A percentile compares a stretch with the other conserved stretches of the same genome.
These are phyloP conservation scores for Saksenaea vasiformis DNA, from an alignment of 371 early-diverging fungal species.

Conservation along the genomic window DNA sequence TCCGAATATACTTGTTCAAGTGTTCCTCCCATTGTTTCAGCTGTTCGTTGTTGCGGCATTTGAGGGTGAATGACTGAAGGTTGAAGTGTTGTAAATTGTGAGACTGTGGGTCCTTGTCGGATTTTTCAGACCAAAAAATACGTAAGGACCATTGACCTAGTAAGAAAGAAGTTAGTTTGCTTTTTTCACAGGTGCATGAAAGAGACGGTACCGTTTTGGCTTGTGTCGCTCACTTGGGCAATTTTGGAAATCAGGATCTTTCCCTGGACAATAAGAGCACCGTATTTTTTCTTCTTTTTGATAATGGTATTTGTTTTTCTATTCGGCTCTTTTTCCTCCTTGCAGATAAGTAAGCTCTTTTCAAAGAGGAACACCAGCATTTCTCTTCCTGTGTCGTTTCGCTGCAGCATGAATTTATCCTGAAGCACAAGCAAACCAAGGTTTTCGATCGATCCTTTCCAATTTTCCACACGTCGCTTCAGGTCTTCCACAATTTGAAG, in stretches of 20 bases:
- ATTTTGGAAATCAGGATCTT: conserved; percentile 79
- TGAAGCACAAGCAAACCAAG: conserved; percentile 85
- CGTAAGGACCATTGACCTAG: conserved; percentile 29
- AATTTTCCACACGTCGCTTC: conserved; percentile 63
- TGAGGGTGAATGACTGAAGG: conserved; percentile 83
- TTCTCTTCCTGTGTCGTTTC: conserved; percentile 76
- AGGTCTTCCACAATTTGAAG: conserved; percentile 71
- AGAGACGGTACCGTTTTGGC: conserved; percentile 47
- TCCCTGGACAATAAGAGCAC: conserved; percentile 70
- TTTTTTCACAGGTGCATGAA: neutral
- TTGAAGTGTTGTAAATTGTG: conserved; percentile 39
- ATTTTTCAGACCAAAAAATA: conserved; percentile 31
- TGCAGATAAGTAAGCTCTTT: conserved; percentile 82
- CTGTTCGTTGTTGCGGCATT: conserved; percentile 88
- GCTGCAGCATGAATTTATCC: conserved; percentile 80
- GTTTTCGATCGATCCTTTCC: conserved; percentile 36
- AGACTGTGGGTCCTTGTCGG: conserved; percentile 12
- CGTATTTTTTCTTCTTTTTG: conserved; percentile 39
- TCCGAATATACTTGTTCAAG: conserved; percentile 53
- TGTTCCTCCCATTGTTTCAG: conserved; percentile 82
- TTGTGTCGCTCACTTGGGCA: conserved; percentile 71
- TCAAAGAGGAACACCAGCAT: conserved; percentile 86
- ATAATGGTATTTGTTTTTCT: conserved; percentile 41
- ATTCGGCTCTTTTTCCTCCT: conserved; percentile 35
- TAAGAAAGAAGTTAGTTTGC: neutral